phyloP scores from a whole-genome alignment of 257 asterid species.

The Oldenlandia corymbosa region DNA sequence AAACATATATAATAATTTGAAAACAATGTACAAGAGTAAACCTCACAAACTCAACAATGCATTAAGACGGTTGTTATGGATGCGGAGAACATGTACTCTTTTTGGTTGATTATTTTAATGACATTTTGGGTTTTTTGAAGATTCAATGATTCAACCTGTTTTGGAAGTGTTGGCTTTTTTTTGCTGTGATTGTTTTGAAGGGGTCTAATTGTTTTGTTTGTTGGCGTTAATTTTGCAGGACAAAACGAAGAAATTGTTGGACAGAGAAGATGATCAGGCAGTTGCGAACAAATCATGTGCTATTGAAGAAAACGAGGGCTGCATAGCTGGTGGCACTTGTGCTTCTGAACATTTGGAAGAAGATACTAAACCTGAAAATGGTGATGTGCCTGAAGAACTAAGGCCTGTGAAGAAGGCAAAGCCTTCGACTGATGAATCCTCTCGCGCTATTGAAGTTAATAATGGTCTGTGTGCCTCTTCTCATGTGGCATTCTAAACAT shows the following conservation, averaged over 20 bases:
- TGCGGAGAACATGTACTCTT: too few relatives aligned
- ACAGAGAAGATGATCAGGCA: conserved; percentile 34
- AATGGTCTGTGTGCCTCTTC: conserved; percentile 35
- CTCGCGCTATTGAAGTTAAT: conserved; percentile 23
- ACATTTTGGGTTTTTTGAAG: not conserved
- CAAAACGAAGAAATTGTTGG: conserved; percentile 33
- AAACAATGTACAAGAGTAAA: too few relatives aligned
- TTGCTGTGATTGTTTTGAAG: not conserved
- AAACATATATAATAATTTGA: too few relatives aligned
- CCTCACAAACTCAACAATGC: too few relatives aligned
- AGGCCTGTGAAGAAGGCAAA: conserved; percentile 77
- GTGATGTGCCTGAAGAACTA: conserved; percentile 33
- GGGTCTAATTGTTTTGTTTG: not conserved
- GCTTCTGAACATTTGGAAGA: conserved; percentile 25
- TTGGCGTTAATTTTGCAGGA: conserved; percentile 35
- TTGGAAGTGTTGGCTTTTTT: not conserved
- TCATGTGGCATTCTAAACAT: conserved; percentile 2
- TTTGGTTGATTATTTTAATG: not conserved
- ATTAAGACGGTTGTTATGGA: not conserved
- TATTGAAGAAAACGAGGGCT: conserved; percentile 32
- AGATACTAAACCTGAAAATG: conserved; percentile 30
- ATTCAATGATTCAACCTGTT: not conserved
- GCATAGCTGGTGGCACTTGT: conserved; percentile 22
- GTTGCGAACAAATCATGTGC: conserved; percentile 30
- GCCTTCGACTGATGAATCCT: conserved; percentile 38